phyloP scores from a whole-genome alignment of 768 basidiomycete genomes.

The Auricularia sp. region DNA sequence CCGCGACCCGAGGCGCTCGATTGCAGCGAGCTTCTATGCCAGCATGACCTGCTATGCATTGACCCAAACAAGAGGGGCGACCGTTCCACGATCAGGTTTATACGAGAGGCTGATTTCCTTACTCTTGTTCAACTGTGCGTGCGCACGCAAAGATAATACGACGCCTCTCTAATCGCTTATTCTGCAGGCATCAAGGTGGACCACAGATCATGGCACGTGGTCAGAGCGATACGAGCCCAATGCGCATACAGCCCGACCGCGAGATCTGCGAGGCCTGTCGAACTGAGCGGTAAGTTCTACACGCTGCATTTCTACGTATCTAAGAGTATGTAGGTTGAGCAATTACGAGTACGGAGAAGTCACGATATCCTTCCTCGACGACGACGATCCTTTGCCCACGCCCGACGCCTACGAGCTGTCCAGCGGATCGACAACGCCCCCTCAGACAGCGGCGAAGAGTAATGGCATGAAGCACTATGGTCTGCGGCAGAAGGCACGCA shows the following conservation, averaged over 20 bases:
- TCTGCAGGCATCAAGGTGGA: neutral
- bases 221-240: neutral
- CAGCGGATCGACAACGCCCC: neutral
- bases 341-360: neutral
- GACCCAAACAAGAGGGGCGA: constrained; percentile 58
- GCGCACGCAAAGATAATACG: neutral
- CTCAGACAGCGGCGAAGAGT: neutral
- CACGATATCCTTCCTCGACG: neutral
- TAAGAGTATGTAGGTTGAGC: neutral
- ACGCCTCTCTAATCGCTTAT: too few relatives aligned
- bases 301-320: neutral
- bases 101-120: neutral
- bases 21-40: constrained; percentile 41
- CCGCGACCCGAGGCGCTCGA: constrained; percentile 35
- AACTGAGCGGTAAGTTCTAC: neutral
- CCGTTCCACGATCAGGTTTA: constrained; percentile 2
- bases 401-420: neutral
- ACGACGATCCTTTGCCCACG: neutral
- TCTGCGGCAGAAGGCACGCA: neutral
- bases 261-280: neutral
- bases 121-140: neutral
- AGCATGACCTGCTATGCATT: constrained; percentile 50
- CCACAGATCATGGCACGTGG: neutral
- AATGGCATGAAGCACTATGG: neutral
- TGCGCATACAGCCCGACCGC: neutral